Conservation (phyloP, 1,139 yeast species). For the Waltiozyma sp. region DNA sequence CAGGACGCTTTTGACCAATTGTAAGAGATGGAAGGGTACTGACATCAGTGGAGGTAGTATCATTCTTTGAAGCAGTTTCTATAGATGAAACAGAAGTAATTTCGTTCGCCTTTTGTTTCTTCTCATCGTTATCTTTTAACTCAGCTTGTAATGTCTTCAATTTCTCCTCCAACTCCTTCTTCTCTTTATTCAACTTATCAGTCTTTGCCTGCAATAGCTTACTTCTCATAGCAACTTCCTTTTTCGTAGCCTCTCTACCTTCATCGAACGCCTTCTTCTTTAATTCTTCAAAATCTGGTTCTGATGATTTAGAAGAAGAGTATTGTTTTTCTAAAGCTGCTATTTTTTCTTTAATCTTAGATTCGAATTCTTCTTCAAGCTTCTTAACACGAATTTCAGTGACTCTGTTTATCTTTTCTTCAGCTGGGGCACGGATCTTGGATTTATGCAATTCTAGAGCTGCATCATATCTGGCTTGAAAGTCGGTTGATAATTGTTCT, state of each 20-base stretch:
- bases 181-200: conserved; percentile 23
- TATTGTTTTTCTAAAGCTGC: conserved; percentile 7
- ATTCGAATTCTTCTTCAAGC: conserved; percentile 4
- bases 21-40: background rate
- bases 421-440: conserved; percentile 19
- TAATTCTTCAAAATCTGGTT: conserved; percentile 13
- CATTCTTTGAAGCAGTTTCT: background rate
- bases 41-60: background rate
- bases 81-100: background rate
- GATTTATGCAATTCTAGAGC: conserved; percentile 22
- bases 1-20: conserved; percentile 12
- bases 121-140: background rate
- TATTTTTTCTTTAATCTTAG: conserved; percentile 1
- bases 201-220: conserved; percentile 23
- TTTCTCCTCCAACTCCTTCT: conserved; percentile 19
- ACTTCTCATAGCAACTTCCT: conserved; percentile 24
- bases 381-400: conserved; percentile 1
- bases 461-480: conserved; percentile 10
- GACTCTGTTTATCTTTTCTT: conserved; percentile 5
- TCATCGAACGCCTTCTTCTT: conserved; percentile 29
- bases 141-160: conserved; percentile 4
- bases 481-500: conserved; percentile 19
- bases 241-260: conserved; percentile 27
- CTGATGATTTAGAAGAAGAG: conserved; percentile 7
- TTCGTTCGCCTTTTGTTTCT: background rate